Evolutionary conservation across 495 filamentous ascomycete species (phyloP).

Genomic region (Talaromyces stipitatus): DNA sequence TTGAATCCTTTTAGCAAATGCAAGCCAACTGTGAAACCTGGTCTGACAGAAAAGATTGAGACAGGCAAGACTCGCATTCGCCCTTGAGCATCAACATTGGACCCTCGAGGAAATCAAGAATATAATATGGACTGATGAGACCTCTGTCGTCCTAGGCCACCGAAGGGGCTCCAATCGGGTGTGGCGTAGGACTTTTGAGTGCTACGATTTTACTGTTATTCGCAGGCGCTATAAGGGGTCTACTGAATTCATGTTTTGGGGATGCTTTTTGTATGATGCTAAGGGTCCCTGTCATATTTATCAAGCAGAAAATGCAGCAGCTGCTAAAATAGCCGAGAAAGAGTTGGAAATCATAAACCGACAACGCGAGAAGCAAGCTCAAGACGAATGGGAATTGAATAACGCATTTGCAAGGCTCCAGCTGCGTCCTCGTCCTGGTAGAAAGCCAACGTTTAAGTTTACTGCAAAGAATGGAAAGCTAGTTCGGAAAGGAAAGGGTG

Average conservation of each 20-base stretch:
- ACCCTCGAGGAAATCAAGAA: not conserved
- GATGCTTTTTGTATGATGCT: slow-evolving; percentile 24
- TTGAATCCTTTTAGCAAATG: not conserved
- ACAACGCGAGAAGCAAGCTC: slow-evolving; percentile 8
- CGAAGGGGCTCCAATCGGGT: not conserved
- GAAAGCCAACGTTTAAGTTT: no score
- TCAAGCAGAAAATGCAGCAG: slow-evolving; percentile 7
- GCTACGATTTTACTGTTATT: not conserved
- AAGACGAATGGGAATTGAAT: no score
- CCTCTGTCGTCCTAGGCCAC: not conserved
- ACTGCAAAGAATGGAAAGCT: no score
- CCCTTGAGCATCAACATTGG: not conserved
- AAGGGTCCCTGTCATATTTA: slow-evolving; percentile 18
- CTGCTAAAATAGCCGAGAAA: slow-evolving; percentile 15
- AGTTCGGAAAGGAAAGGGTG: no score
- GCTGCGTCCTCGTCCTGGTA: no score
- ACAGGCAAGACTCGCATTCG: not conserved
- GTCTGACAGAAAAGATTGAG: not conserved
- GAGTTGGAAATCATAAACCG: slow-evolving; percentile 12
- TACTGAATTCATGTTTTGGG: slow-evolving; percentile 32
- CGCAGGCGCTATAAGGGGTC: slow-evolving; percentile 18
- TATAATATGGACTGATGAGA: not conserved
- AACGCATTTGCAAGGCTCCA: no score
- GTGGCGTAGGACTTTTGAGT: not conserved
- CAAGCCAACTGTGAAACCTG: not conserved